A percentile compares a stretch with the other conserved stretches of the same genome.
These are phyloP conservation scores for Vicia sativa DNA, from an alignment of 306 rosid genomes.

Conservation along the genomic window DNA sequence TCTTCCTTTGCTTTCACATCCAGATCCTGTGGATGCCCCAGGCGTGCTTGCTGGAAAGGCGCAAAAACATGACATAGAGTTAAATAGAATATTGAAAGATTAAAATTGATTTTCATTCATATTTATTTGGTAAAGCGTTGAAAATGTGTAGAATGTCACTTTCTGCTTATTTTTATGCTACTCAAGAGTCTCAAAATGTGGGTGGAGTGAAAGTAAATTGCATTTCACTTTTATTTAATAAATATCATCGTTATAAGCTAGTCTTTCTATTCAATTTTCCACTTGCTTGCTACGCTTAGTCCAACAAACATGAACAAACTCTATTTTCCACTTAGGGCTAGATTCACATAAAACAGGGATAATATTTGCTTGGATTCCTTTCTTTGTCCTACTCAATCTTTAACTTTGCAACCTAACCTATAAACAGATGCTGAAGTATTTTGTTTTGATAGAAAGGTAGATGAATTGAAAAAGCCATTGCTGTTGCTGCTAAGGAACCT, in stretches of 20 bases:
- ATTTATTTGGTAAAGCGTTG: conserved; percentile 11
- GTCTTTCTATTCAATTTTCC: conserved; percentile 6
- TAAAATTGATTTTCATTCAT: conserved; percentile 13
- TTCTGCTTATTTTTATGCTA: conserved; percentile 19
- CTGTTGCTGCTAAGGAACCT: conserved; percentile 91
- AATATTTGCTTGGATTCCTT: conserved; percentile 4
- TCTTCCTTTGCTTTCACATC: neutral
- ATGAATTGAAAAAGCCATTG: conserved; percentile 87
- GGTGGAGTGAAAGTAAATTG: conserved; percentile 15
- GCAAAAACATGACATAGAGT: conserved; percentile 1
- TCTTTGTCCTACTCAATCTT: neutral
- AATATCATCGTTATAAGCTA: neutral
- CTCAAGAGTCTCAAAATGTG: neutral
- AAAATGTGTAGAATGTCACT: conserved; percentile 6
- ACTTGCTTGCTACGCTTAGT: conserved; percentile 2
- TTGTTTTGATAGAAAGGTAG: conserved; percentile 96
- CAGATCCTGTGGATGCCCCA: neutral
- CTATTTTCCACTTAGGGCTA: neutral
- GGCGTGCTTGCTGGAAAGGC: neutral
- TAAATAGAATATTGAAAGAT: conserved; percentile 7
- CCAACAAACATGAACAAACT: neutral
- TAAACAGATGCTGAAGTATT: conserved; percentile 56
- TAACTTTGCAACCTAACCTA: conserved; percentile 12
- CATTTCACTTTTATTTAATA: neutral
- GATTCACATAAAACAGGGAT: neutral